Evolutionary conservation across 2,329 filamentous ascomycete species (phyloP).

Genomic region (Bisporella sp.): DNA sequence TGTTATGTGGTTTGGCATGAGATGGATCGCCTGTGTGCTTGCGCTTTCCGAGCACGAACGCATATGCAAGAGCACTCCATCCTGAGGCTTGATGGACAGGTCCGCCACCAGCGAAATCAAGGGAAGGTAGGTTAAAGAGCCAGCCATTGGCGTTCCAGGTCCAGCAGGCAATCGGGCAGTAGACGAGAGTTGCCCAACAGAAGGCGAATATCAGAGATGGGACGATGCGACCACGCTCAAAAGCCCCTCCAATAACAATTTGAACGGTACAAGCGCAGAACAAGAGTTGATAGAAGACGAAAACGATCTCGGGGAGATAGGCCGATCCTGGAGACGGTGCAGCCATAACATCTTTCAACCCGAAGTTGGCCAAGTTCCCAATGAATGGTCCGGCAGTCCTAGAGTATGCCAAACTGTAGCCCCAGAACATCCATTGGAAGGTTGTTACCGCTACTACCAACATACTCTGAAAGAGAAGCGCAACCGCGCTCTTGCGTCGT

Average conservation of each 20-base stretch:
- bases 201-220: conserved; percentile 58
- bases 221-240: conserved; percentile 51
- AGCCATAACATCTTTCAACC: conserved; percentile 51
- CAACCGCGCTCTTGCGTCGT: conserved; percentile 53
- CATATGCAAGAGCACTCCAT: conserved; percentile 57
- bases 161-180: conserved; percentile 58
- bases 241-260: conserved; percentile 58
- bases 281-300: conserved; percentile 58
- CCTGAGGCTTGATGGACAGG: conserved; percentile 59
- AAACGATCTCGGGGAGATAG: conserved; percentile 56
- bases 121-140: conserved; percentile 48
- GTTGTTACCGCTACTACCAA: conserved; percentile 47
- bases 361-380: conserved; percentile 54
- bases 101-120: conserved; percentile 33
- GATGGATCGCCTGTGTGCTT: conserved; percentile 38
- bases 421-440: conserved; percentile 58
- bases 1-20: conserved; percentile 53
- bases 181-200: conserved; percentile 58
- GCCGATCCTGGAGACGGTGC: conserved; percentile 52
- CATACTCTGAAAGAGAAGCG: conserved; percentile 55
- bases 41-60: conserved; percentile 54
- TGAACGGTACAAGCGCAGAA: conserved; percentile 56
- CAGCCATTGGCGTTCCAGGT: conserved; percentile 62
- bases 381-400: conserved; percentile 55
- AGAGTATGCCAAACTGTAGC: conserved; percentile 56